A percentile compares a stretch with the other conserved stretches of the same genome.
These are phyloP conservation scores for Lobosporangium transversale DNA, from an alignment of 192 early-diverging fungal genomes.

Conservation along the genomic window DNA sequence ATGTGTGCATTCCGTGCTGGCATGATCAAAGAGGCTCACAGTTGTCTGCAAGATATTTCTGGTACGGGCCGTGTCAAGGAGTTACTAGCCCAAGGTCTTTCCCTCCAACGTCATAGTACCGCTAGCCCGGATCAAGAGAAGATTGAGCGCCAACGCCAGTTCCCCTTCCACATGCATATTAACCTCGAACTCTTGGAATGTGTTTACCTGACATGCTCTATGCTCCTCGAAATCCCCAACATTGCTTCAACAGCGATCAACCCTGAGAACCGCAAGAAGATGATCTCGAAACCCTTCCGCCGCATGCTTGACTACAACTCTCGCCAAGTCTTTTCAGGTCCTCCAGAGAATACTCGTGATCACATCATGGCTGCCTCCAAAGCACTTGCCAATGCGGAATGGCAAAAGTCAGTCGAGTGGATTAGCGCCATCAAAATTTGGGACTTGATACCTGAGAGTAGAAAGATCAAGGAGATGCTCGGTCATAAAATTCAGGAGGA, in stretches of 20 bases:
- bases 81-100: constrained; percentile 87
- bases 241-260: constrained; percentile 82
- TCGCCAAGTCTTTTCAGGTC: constrained; percentile 93
- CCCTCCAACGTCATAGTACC: constrained; percentile 76
- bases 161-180: constrained; percentile 99
- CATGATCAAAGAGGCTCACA: constrained; percentile 87
- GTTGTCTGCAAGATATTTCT: constrained; percentile 89
- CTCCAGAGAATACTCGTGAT: constrained; percentile 98
- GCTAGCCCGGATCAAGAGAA: constrained; percentile 91
- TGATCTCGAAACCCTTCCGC: constrained; percentile 92
- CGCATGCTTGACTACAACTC: constrained; percentile 95
- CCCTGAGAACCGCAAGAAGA: constrained; percentile 68
- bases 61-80: constrained; percentile 89
- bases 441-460: constrained; percentile 86
- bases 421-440: constrained; percentile 96
- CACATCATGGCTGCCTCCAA: constrained; percentile 98
- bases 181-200: constrained; percentile 99
- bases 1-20: constrained; percentile 96
- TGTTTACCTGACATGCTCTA: constrained; percentile 92
- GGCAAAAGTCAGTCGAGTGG: constrained; percentile 85
- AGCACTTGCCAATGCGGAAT: constrained; percentile 91
- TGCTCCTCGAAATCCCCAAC: constrained; percentile 96
- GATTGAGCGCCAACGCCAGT: constrained; percentile 92
- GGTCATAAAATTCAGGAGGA: constrained; percentile 93
- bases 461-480: constrained; percentile 91